Evolutionary conservation across 129 eudicot genomes (phyloP).

Genomic region (Chrysanthemum seticuspe): DNA sequence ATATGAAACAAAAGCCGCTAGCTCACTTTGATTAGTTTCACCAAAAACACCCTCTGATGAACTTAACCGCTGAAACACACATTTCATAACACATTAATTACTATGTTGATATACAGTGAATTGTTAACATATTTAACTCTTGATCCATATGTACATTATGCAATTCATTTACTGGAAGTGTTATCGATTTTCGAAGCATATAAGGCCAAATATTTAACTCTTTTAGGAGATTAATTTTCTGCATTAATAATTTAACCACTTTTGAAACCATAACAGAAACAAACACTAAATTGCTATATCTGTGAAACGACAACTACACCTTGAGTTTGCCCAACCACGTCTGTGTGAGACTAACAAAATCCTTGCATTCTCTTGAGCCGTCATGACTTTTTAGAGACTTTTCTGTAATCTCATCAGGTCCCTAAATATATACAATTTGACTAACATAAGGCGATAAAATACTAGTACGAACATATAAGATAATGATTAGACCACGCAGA

Average conservation of each 20-base stretch:
- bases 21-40: slow-evolving; percentile 93
- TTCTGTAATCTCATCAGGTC: slow-evolving; percentile 85
- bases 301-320: slow-evolving; percentile 43
- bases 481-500: not conserved
- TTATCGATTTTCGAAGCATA: slow-evolving; percentile 2
- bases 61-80: slow-evolving; percentile 54
- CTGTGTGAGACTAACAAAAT: slow-evolving; percentile 78
- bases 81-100: not conserved
- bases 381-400: slow-evolving; percentile 68
- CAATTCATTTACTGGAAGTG: not conserved
- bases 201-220: not conserved
- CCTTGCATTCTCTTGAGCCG: slow-evolving; percentile 68
- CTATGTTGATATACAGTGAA: not conserved
- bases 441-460: slow-evolving; percentile 1
- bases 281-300: slow-evolving; percentile 8
- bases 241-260: not conserved
- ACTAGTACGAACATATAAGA: not conserved
- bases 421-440: slow-evolving; percentile 47
- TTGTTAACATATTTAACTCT: not conserved
- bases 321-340: slow-evolving; percentile 84
- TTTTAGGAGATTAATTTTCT: not conserved
- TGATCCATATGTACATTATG: not conserved
- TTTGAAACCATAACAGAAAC: slow-evolving; percentile 4
- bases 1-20: slow-evolving; percentile 92
- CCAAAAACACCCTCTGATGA: slow-evolving; percentile 62